These are phyloP conservation scores for Rhizophlyctis rosea DNA, from an alignment of 192 early-diverging fungal genomes.

Conservation along the genomic window DNA sequence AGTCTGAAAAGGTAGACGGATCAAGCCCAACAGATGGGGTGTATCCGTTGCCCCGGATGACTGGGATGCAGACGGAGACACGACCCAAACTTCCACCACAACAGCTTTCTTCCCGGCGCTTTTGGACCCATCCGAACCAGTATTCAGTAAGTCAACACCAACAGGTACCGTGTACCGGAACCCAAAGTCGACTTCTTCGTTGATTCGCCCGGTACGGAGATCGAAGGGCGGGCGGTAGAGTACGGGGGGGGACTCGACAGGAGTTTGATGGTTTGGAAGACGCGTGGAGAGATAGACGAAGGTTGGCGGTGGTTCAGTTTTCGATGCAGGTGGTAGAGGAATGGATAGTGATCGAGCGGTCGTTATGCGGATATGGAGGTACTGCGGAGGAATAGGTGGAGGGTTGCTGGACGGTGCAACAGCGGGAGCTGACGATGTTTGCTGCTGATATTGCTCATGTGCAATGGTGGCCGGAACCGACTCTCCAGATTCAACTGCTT, in stretches of 20 bases:
- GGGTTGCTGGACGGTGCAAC: too few relatives aligned
- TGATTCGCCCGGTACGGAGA: conserved; percentile 28
- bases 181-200: conserved; percentile 31
- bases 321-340: conserved; percentile 7
- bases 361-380: conserved; percentile 30
- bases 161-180: conserved; percentile 37
- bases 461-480: too few relatives aligned
- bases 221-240: conserved; percentile 41
- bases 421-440: too few relatives aligned
- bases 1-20: too few relatives aligned
- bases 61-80: neutral
- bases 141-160: conserved; percentile 26
- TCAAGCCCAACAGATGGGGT: too few relatives aligned
- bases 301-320: too few relatives aligned
- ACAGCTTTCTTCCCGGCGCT: conserved; percentile 20
- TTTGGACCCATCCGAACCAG: conserved; percentile 27
- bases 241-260: conserved; percentile 33
- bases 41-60: neutral
- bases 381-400: too few relatives aligned
- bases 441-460: too few relatives aligned
- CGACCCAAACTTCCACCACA: conserved; percentile 35
- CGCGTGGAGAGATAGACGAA: too few relatives aligned
- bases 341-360: conserved; percentile 34
- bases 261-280: conserved; percentile 18
- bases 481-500: too few relatives aligned